These are phyloP conservation scores for Cordyceps farinosa DNA, from an alignment of 2,329 filamentous ascomycete species.

Conservation along the genomic window DNA sequence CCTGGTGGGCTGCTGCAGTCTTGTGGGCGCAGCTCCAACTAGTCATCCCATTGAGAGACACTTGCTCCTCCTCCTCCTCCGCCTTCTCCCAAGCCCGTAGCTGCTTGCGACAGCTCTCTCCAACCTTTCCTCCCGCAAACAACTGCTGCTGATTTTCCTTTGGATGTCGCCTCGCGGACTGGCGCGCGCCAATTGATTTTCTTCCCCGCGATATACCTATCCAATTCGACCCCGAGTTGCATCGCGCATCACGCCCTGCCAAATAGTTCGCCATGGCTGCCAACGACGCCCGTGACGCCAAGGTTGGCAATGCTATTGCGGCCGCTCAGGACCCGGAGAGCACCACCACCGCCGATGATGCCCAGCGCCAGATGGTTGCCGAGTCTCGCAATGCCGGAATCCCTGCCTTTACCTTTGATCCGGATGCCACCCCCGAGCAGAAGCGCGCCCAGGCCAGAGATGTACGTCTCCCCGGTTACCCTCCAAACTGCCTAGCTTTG, in stretches of 20 bases:
- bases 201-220: background rate
- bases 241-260: background rate
- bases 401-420: constrained; percentile 80
- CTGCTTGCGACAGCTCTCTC: constrained; percentile 4
- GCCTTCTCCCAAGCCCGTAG: background rate
- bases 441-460: constrained; percentile 77
- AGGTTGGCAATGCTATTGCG: constrained; percentile 13
- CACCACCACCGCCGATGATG: constrained; percentile 63
- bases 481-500: background rate
- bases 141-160: background rate
- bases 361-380: constrained; percentile 69
- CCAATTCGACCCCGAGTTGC: background rate
- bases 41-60: constrained; percentile 11
- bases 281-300: constrained; percentile 13
- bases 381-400: constrained; percentile 77
- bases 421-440: constrained; percentile 75
- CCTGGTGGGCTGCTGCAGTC: background rate
- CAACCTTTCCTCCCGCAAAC: background rate
- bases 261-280: constrained; percentile 7
- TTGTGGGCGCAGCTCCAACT: constrained; percentile 5
- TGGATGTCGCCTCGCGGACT: constrained; percentile 16
- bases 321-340: constrained; percentile 64
- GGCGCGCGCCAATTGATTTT: constrained; percentile 17
- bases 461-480: constrained; percentile 49
- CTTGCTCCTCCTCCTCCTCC: background rate